Conservation (phyloP, 352 stramenopile species). For the Blastocystis sp. region DNA sequence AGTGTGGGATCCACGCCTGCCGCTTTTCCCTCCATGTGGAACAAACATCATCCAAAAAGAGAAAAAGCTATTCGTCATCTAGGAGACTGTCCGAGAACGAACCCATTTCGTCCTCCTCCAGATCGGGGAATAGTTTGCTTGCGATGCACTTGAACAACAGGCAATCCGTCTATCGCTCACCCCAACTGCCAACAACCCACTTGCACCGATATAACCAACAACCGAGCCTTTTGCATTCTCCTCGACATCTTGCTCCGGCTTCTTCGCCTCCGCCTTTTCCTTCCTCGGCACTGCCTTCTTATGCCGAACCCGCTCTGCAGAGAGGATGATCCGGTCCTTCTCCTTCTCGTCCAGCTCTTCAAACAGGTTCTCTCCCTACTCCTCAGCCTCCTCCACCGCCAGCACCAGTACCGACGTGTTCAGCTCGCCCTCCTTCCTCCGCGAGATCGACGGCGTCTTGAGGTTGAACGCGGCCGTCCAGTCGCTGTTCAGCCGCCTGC, state of each 20-base stretch:
- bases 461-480: constrained; percentile 50
- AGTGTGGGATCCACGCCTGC: neutral
- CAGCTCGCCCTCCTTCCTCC: neutral
- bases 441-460: constrained; percentile 56
- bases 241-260: constrained; percentile 14
- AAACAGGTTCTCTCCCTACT: constrained; percentile 15
- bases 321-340: constrained; percentile 49
- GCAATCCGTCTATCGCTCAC: constrained; percentile 7
- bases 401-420: constrained; percentile 35
- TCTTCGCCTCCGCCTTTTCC: constrained; percentile 14
- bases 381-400: neutral
- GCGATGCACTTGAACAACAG: constrained; percentile 10
- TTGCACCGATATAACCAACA: constrained; percentile 41
- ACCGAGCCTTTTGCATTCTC: constrained; percentile 16
- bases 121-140: constrained; percentile 16
- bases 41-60: constrained; percentile 57
- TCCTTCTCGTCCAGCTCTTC: constrained; percentile 50
- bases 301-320: constrained; percentile 16
- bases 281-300: neutral
- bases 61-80: constrained; percentile 33
- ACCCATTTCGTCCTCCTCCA: constrained; percentile 15
- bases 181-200: neutral
- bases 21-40: constrained; percentile 54
- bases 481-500: constrained; percentile 15
- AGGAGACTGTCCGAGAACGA: constrained; percentile 22